These are phyloP conservation scores for Chrysoporthe austroafricana DNA, from an alignment of 2,329 filamentous ascomycete species.

Conservation along the genomic window DNA sequence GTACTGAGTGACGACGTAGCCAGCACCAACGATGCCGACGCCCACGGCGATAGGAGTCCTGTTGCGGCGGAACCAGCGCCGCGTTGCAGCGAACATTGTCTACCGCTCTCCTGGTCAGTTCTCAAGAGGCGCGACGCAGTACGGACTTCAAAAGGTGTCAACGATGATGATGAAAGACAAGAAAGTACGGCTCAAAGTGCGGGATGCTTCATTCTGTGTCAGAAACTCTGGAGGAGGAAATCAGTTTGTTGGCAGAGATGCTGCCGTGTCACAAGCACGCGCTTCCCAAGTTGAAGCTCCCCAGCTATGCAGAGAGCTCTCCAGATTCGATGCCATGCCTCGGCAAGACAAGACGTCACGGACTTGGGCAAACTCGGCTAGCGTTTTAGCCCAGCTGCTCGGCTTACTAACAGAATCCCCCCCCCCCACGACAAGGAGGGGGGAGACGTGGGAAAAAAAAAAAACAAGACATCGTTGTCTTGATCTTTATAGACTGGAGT, in stretches of 20 bases:
- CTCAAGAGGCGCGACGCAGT: background rate
- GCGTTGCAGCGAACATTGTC: slow-evolving; percentile 70
- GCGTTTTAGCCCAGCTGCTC: background rate
- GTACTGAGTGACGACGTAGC: slow-evolving; percentile 93
- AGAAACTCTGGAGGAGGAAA: background rate
- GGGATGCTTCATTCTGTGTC: background rate
- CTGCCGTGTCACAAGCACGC: slow-evolving; percentile 9
- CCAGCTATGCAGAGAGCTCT: slow-evolving; percentile 1
- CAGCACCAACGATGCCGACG: slow-evolving; percentile 82
- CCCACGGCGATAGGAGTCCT: slow-evolving; percentile 87
- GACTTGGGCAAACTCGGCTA: slow-evolving; percentile 2
- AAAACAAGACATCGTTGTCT: too few species aligned
- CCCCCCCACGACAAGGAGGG: background rate
- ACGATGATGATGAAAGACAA: background rate
- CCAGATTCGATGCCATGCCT: background rate
- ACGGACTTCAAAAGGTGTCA: background rate
- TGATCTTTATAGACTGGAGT: background rate
- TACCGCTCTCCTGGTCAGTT: background rate
- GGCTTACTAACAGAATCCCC: background rate
- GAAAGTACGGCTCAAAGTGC: background rate
- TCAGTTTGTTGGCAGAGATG: background rate
- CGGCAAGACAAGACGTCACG: slow-evolving; percentile 7
- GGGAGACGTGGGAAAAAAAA: too few species aligned
- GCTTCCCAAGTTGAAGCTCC: background rate
- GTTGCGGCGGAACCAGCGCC: slow-evolving; percentile 92